A percentile compares a stretch with the other conserved stretches of the same genome.
Evolutionary conservation across 768 basidiomycete genomes (phyloP).

Genomic region (Leucocoprinus sp.): DNA sequence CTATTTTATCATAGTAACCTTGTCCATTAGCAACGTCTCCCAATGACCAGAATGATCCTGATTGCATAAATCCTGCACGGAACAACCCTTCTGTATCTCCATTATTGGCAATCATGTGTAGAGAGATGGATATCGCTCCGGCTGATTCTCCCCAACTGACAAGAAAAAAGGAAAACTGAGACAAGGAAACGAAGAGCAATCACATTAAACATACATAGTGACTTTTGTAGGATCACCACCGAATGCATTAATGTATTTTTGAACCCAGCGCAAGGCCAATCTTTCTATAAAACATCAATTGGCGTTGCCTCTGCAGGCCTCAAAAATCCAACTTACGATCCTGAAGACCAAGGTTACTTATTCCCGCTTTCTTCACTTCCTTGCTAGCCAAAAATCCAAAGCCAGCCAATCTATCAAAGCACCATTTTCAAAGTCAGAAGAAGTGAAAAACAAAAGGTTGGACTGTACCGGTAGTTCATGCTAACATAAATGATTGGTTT

Average conservation of each 20-base stretch:
- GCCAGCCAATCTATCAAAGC: slow-evolving; percentile 7
- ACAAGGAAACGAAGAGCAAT: neutral
- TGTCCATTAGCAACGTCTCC: slow-evolving; percentile 29
- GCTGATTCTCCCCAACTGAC: slow-evolving; percentile 47
- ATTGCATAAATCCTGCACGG: slow-evolving; percentile 44
- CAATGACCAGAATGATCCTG: slow-evolving; percentile 38
- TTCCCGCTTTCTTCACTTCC: slow-evolving; percentile 34
- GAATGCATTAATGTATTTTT: slow-evolving; percentile 50
- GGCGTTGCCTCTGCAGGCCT: too few species aligned
- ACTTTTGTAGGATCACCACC: slow-evolving; percentile 52
- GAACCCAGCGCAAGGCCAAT: slow-evolving; percentile 51
- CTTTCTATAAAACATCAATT: slow-evolving; percentile 28
- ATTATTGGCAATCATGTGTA: slow-evolving; percentile 41
- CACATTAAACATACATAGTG: slow-evolving; percentile 35
- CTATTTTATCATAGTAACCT: slow-evolving; percentile 37
- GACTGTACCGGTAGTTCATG: slow-evolving; percentile 34
- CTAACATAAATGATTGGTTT: slow-evolving; percentile 39
- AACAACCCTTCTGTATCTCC: slow-evolving; percentile 40
- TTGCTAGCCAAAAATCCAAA: slow-evolving; percentile 36
- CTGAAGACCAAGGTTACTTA: slow-evolving; percentile 50
- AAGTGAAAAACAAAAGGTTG: neutral
- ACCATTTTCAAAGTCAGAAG: neutral
- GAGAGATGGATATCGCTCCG: slow-evolving; percentile 43
- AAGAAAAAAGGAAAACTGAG: neutral
- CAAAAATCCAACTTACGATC: slow-evolving; percentile 35